Evolutionary conservation across 2,329 filamentous ascomycete genomes (phyloP), one percentile per base, ranked within the genome.

Genomic region (Emmonsia crescens): DNA sequence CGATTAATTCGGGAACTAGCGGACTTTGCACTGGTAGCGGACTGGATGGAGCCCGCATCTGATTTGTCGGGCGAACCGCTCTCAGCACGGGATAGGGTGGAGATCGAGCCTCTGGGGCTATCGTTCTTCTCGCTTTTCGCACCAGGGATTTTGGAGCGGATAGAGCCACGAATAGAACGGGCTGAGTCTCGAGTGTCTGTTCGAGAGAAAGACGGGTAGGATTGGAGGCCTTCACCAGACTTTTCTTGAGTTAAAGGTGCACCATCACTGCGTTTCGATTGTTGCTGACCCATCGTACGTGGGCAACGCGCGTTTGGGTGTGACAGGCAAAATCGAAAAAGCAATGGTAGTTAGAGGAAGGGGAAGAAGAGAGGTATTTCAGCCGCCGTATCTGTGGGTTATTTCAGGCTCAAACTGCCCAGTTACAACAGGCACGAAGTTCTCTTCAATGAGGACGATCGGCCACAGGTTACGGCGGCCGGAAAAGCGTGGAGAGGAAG

Each of bases 171-270:
- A 74, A 96, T 86, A 4, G 92, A 96, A 66, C 91, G 88, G 38
- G 88, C 85, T 6, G 91, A 96, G 67, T 96, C 92, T 74, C 92
- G 93, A 33, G 93, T 97, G 73, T 97, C 93, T 61, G 91, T 91
- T 73, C 89, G 88, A 77, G 87, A 89, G 73, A 97, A 93, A 33
- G 93, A 96, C 33, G 92, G 93, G 75, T 94, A 96, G 36, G 90
- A 89, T 74, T 91, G 88, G 63, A 96, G 79, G 64, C 83, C 80
- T 44, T 89, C 85, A 66, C 58, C 60, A 27, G 63, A 56, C 54
- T 69, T 69, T 54, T 73, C 70, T 42, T 66, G 65, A 31, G 71
- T 66, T 16, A 78, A 72, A 42, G 77, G 75, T 31, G 81, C 79
- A 68, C 81, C 83, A 70, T 83, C 82, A 63, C 77, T 79, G 68